These are phyloP conservation scores for Neoboletus magnificus DNA, from an alignment of 768 basidiomycete genomes.

Conservation along the genomic window DNA sequence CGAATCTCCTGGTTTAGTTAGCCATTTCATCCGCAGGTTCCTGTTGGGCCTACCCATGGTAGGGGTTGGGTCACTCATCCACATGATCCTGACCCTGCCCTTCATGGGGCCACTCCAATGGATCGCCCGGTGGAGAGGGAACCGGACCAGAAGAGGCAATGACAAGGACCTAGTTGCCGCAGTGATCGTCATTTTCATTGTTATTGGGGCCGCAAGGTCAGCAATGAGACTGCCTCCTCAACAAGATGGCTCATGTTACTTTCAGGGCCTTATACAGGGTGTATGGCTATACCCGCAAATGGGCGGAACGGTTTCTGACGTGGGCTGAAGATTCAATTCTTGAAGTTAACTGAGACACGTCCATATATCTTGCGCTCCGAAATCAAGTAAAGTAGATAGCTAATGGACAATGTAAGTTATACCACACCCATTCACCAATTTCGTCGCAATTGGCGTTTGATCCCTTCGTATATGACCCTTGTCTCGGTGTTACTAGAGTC, in stretches of 20 bases:
- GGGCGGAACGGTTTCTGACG: slow-evolving; percentile 57
- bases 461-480: slow-evolving; percentile 58
- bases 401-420: slow-evolving; percentile 1
- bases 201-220: slow-evolving; percentile 63
- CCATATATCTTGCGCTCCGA: slow-evolving; percentile 6
- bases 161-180: slow-evolving; percentile 64
- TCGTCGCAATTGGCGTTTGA: slow-evolving; percentile 67
- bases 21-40: slow-evolving; percentile 64
- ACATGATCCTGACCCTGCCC: slow-evolving; percentile 64
- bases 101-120: slow-evolving; percentile 67
- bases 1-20: slow-evolving; percentile 46
- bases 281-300: slow-evolving; percentile 57
- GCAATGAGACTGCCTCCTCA: slow-evolving; percentile 11
- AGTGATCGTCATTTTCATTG: slow-evolving; percentile 57
- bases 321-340: slow-evolving; percentile 80
- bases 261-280: slow-evolving; percentile 68
- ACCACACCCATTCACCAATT: slow-evolving; percentile 53
- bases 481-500: slow-evolving; percentile 61
- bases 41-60: slow-evolving; percentile 74
- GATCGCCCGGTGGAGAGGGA: slow-evolving; percentile 62
- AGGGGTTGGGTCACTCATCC: slow-evolving; percentile 71
- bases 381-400: slow-evolving; percentile 18
- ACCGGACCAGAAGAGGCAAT: slow-evolving; percentile 49
- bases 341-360: slow-evolving; percentile 53
- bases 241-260: slow-evolving; percentile 9